These are phyloP conservation scores for Plenodomus biglobosus DNA, from an alignment of 2,329 filamentous ascomycete genomes.

Conservation along the genomic window DNA sequence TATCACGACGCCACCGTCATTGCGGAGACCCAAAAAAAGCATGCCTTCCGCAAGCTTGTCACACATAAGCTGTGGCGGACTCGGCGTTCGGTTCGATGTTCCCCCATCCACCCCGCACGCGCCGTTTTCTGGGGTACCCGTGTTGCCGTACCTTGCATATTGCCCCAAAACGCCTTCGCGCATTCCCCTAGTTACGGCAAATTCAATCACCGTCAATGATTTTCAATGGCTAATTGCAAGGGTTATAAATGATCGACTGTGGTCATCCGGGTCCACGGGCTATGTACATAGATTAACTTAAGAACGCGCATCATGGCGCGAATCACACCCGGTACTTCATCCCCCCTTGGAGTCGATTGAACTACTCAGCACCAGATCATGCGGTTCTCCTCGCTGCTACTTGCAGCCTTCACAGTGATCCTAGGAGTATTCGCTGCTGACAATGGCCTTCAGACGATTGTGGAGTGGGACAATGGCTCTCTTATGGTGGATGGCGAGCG, in stretches of 20 bases:
- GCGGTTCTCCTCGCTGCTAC: slow-evolving; percentile 11
- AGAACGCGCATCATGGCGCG: background rate
- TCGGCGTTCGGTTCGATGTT: background rate
- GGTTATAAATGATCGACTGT: background rate
- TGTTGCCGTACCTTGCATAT: background rate
- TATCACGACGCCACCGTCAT: background rate
- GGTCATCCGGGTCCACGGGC: background rate
- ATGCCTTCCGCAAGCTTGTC: background rate
- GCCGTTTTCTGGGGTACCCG: background rate
- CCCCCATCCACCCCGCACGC: background rate
- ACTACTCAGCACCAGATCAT: slow-evolving; percentile 2
- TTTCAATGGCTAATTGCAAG: background rate
- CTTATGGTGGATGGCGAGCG: slow-evolving; percentile 54
- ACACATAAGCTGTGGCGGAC: background rate
- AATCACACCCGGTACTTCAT: background rate
- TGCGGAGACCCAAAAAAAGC: background rate
- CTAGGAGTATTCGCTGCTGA: slow-evolving; percentile 22
- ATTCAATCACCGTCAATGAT: background rate
- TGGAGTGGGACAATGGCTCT: slow-evolving; percentile 57
- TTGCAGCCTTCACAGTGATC: slow-evolving; percentile 10
- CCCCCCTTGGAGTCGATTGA: background rate
- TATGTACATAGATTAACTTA: background rate
- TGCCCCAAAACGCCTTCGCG: background rate
- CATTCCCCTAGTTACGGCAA: background rate
- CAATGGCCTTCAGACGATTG: slow-evolving; percentile 39